phyloP scores from a whole-genome alignment of 2,329 filamentous ascomycete genomes.

The Penicillium sp. region DNA sequence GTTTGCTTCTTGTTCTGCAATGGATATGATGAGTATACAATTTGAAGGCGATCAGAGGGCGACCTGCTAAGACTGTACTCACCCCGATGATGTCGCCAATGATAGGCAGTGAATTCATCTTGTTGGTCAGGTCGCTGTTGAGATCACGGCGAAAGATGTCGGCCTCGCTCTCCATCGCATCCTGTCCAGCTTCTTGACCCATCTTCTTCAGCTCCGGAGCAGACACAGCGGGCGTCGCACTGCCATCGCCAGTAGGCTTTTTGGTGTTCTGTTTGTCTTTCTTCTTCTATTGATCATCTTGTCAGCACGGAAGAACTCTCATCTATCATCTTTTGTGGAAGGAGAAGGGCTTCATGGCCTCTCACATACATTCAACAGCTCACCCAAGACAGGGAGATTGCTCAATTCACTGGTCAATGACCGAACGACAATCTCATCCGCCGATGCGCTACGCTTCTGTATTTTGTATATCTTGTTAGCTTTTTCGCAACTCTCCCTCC shows the following conservation, averaged over 20 bases:
- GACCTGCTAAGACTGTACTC: neutral
- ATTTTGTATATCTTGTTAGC: neutral
- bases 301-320: neutral
- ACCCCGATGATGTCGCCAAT: constrained; percentile 12
- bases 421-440: neutral
- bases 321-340: too few relatives aligned
- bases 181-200: constrained; percentile 6
- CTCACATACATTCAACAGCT: constrained; percentile 15
- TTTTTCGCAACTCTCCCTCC: too few relatives aligned
- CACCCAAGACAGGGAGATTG: constrained; percentile 9
- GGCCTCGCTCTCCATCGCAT: constrained; percentile 2
- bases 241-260: neutral
- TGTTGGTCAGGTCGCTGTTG: constrained; percentile 5
- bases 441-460: constrained; percentile 3
- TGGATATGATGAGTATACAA: too few relatives aligned
- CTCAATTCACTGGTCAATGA: constrained; percentile 14
- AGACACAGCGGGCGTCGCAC: neutral
- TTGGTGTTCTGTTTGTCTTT: constrained; percentile 2
- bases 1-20: too few relatives aligned
- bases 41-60: too few relatives aligned
- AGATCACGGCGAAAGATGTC: constrained; percentile 2
- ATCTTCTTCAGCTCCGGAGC: constrained; percentile 4
- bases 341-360: too few relatives aligned
- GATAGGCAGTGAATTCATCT: constrained; percentile 5
- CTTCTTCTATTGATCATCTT: constrained; percentile 4